Percentiles rank a stretch among this genome's conserved stretches.
Conservation (phyloP, 441 rosid species). For the Raphanus hybrid region DNA sequence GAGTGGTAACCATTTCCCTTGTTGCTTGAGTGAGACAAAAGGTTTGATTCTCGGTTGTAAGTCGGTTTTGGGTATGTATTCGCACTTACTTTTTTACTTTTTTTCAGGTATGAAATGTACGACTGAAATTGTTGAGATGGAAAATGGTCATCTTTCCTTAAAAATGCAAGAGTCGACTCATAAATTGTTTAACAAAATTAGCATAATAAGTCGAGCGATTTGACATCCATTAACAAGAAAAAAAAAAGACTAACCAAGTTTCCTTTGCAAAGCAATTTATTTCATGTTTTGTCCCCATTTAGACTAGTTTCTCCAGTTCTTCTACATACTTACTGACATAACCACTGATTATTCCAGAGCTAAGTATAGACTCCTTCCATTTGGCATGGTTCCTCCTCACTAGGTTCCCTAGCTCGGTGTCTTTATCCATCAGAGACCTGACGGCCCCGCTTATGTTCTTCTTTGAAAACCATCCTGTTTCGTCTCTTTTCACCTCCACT, state of each 20-base stretch:
- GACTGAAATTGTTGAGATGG: too few relatives aligned
- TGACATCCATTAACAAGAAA: too few relatives aligned
- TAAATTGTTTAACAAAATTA: too few relatives aligned
- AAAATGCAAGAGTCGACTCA: too few relatives aligned
- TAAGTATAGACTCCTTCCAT: neutral
- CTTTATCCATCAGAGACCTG: neutral
- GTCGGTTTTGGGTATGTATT: too few relatives aligned
- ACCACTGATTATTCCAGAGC: neutral
- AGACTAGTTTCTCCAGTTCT: conserved; percentile 20
- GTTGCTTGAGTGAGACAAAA: too few relatives aligned
- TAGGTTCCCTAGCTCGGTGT: neutral
- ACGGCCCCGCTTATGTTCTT: neutral
- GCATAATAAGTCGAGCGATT: too few relatives aligned
- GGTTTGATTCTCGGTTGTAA: too few relatives aligned
- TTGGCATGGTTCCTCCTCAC: conserved; percentile 7
- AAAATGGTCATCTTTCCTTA: too few relatives aligned
- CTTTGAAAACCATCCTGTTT: conserved; percentile 15
- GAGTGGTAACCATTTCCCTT: too few relatives aligned
- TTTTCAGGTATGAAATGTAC: too few relatives aligned
- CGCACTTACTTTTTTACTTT: too few relatives aligned
- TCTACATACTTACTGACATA: neutral
- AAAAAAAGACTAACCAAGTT: neutral
- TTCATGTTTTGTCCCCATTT: neutral
- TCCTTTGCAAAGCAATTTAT: neutral
- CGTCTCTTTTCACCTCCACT: conserved; percentile 2